Conservation (phyloP, 1,284 basidiomycete species). For the Tylopilus sp. region DNA sequence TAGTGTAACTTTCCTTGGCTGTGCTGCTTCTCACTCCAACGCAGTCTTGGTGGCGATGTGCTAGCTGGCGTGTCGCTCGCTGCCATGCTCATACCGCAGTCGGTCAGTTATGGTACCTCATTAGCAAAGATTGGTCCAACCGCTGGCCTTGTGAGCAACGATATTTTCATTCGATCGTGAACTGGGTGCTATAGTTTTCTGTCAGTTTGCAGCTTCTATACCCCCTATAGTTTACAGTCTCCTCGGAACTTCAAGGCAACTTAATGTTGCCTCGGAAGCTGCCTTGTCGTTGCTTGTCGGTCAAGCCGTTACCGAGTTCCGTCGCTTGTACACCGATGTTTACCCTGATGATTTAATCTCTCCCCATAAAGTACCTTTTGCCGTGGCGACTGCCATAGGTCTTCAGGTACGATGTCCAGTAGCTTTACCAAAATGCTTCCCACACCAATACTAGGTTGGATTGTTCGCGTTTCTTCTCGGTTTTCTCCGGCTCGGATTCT, state of each 20-base stretch:
- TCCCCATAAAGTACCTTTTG: constrained; percentile 54
- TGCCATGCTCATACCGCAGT: constrained; percentile 87
- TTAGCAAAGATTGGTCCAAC: constrained; percentile 78
- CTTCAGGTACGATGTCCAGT: constrained; percentile 57
- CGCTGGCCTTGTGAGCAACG: constrained; percentile 68
- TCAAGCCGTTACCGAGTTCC: constrained; percentile 70
- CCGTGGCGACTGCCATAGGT: constrained; percentile 72
- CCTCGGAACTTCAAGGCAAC: constrained; percentile 78
- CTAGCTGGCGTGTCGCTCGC: constrained; percentile 84
- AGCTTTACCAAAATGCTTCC: neutral
- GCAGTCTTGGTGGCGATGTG: constrained; percentile 74
- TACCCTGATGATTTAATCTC: constrained; percentile 3
- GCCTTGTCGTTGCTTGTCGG: constrained; percentile 85
- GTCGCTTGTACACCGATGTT: constrained; percentile 50
- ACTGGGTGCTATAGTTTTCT: constrained; percentile 6
- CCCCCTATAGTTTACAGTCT: constrained; percentile 80
- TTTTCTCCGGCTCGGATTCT: constrained; percentile 85
- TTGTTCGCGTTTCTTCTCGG: constrained; percentile 83
- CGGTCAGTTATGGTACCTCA: constrained; percentile 86
- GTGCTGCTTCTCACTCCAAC: constrained; percentile 10
- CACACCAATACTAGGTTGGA: constrained; percentile 54
- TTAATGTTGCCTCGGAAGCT: constrained; percentile 87
- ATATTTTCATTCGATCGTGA: constrained; percentile 10
- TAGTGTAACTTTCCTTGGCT: constrained; percentile 9
- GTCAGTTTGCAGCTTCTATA: constrained; percentile 71